Evolutionary conservation across 495 filamentous ascomycete species (phyloP).

Genomic region (Penicillium psychrofluorescens): DNA sequence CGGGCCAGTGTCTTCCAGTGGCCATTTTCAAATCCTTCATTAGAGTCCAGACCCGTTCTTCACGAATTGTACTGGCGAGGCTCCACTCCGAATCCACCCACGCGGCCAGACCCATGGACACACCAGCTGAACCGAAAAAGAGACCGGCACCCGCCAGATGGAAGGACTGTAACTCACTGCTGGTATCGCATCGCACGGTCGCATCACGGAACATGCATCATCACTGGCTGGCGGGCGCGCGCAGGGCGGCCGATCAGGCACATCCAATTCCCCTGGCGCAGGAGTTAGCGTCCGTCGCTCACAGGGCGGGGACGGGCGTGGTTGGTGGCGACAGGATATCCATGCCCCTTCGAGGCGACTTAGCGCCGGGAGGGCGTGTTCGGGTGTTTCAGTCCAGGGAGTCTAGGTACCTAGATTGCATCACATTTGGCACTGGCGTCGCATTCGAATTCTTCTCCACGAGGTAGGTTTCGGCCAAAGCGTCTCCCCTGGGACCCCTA

Average conservation of each 20-base stretch:
- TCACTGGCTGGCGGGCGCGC: no score
- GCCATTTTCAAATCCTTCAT: no score
- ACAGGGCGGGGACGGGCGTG: slow-evolving; percentile 4
- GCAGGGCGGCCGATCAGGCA: no score
- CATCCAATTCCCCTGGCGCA: slow-evolving; percentile 8
- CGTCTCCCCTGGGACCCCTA: not conserved
- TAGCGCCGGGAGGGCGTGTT: slow-evolving; percentile 2
- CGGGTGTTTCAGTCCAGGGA: slow-evolving; percentile 12
- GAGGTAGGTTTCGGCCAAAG: not conserved
- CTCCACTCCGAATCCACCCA: no score
- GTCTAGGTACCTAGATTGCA: not conserved
- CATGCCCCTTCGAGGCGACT: not conserved
- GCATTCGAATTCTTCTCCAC: no score
- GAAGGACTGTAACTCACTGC: no score
- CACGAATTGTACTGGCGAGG: no score
- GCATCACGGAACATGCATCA: slow-evolving; percentile 9
- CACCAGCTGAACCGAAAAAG: no score
- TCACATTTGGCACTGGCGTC: not conserved
- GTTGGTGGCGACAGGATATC: slow-evolving; percentile 13
- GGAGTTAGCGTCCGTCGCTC: slow-evolving; percentile 12
- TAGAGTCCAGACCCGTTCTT: no score
- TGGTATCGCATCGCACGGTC: not conserved
- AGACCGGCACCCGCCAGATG: no score
- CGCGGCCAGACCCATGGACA: no score
- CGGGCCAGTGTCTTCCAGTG: no score